These are phyloP conservation scores for Penicillium coprophilum DNA, from an alignment of 495 filamentous ascomycete genomes.

Conservation along the genomic window DNA sequence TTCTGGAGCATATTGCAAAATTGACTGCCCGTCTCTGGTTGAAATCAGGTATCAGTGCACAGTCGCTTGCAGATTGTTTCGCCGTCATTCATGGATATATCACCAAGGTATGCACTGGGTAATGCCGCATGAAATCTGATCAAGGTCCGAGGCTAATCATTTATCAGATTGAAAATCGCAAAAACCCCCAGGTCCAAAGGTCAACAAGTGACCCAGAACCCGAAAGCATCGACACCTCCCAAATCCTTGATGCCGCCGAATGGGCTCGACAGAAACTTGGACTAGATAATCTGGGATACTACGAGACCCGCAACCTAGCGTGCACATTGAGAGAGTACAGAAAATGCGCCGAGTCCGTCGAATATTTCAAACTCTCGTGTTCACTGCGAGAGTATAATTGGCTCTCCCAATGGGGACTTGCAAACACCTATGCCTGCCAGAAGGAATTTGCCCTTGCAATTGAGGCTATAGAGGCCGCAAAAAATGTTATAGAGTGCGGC, in stretches of 20 bases:
- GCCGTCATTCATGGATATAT: slow-evolving; percentile 14
- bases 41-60: background rate
- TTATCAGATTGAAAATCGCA: slow-evolving; percentile 14
- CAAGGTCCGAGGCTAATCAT: background rate
- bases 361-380: slow-evolving; percentile 19
- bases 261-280: slow-evolving; percentile 15
- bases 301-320: slow-evolving; percentile 18
- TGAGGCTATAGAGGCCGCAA: slow-evolving; percentile 8
- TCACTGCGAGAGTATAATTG: slow-evolving; percentile 17
- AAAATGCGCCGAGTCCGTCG: slow-evolving; percentile 13
- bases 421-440: slow-evolving; percentile 9
- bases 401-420: slow-evolving; percentile 16
- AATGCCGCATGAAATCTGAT: background rate
- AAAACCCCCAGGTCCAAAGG: slow-evolving; percentile 6
- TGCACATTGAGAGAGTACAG: slow-evolving; percentile 10
- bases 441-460: slow-evolving; percentile 12
- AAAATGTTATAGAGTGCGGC: background rate
- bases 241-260: slow-evolving; percentile 7
- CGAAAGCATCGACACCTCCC: background rate
- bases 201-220: background rate
- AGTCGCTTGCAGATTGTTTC: background rate
- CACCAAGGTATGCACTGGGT: slow-evolving; percentile 15
- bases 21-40: slow-evolving; percentile 19
- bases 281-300: slow-evolving; percentile 12
- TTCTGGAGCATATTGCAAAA: slow-evolving; percentile 20